These are phyloP conservation scores for Pelagophyceae sp. DNA, from an alignment of 352 stramenopile species.

Conservation along the genomic window DNA sequence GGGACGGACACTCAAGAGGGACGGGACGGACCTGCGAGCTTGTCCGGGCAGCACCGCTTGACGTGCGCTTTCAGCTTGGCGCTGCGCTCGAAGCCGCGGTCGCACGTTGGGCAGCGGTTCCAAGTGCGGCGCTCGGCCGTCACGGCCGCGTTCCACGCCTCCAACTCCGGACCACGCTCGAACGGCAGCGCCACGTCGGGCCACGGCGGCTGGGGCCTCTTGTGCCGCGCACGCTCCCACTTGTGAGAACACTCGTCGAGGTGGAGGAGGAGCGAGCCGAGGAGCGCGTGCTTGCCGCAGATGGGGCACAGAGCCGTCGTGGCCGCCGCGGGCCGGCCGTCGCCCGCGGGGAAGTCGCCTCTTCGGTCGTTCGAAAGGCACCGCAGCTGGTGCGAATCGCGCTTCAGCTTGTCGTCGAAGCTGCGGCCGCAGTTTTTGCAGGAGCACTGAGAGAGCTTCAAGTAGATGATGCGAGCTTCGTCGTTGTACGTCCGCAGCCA, in stretches of 20 bases:
- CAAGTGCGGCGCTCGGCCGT: background rate
- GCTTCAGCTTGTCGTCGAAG: background rate
- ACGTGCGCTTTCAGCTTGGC: background rate
- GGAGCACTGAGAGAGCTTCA: background rate
- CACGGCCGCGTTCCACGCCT: constrained; percentile 10
- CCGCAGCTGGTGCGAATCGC: background rate
- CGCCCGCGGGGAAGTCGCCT: too few species aligned
- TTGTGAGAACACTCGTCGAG: background rate
- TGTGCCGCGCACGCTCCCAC: background rate
- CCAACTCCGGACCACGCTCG: background rate
- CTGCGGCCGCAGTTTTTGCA: constrained; percentile 6
- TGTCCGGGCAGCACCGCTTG: background rate
- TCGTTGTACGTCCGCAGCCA: background rate
- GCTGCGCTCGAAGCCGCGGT: background rate
- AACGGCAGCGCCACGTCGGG: constrained; percentile 8
- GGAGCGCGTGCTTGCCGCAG: background rate
- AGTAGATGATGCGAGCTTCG: background rate
- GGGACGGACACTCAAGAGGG: too few species aligned
- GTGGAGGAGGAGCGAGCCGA: constrained; percentile 8
- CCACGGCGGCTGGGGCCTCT: background rate
- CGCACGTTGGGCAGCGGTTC: background rate
- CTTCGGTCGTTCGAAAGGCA: background rate
- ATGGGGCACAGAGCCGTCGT: constrained; percentile 11
- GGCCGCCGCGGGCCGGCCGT: background rate
- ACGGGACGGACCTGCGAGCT: background rate